Conservation (phyloP, 306 rosid species). For the Cucurbita maxima region DNA sequence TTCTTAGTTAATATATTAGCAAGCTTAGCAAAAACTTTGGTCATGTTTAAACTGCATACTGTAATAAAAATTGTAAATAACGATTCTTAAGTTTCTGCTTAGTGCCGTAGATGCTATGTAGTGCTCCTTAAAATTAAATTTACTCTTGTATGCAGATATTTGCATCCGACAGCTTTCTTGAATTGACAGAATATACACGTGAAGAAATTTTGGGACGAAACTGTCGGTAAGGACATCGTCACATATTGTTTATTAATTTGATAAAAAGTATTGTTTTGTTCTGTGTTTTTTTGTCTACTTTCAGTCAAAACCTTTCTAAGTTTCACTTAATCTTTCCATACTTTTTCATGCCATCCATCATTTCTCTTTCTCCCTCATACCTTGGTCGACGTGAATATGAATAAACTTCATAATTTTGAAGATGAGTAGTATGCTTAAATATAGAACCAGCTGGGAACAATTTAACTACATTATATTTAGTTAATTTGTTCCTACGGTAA, state of each 20-base stretch:
- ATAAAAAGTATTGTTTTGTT: background rate
- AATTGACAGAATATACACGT: conserved; percentile 85
- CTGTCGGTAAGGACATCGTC: conserved; percentile 43
- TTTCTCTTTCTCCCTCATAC: background rate
- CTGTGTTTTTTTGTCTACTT: background rate
- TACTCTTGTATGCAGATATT: conserved; percentile 53
- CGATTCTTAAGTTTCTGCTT: background rate
- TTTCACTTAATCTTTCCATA: background rate
- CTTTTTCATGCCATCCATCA: background rate
- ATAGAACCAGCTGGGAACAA: background rate
- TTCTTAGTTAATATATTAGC: background rate
- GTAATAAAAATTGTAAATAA: background rate
- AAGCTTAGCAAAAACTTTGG: background rate
- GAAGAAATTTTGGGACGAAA: conserved; percentile 97
- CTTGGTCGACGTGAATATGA: background rate
- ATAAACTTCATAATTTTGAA: background rate
- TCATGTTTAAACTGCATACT: background rate
- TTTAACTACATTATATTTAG: background rate
- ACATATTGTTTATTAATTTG: background rate
- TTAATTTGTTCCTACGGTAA: background rate
- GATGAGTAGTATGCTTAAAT: background rate
- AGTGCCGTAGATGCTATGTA: background rate
- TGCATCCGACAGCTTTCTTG: conserved; percentile 98
- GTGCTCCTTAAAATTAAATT: background rate
- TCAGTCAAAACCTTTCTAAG: background rate